Conservation (phyloP, 768 basidiomycete species). For the Tulasnella sp. region DNA sequence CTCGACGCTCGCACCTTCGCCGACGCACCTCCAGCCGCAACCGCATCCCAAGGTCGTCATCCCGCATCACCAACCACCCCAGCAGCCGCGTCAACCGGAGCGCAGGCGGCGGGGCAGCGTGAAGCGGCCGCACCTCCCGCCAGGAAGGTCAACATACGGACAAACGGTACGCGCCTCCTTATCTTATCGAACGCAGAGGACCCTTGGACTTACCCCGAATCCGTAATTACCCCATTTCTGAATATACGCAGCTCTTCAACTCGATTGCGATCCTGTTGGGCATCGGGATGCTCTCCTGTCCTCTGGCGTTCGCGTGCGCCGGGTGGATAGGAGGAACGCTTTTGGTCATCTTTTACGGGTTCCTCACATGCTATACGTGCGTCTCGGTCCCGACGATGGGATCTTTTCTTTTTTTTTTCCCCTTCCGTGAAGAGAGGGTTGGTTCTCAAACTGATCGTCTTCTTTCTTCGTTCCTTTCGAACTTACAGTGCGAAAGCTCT, state of each 20-base stretch:
- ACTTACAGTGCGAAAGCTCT: slow-evolving; percentile 74
- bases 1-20: background rate
- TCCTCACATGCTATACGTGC: slow-evolving; percentile 84
- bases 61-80: background rate
- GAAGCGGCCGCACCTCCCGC: background rate
- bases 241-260: slow-evolving; percentile 74
- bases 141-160: slow-evolving; percentile 26
- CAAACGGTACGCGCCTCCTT: slow-evolving; percentile 24
- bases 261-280: slow-evolving; percentile 81
- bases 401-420: background rate
- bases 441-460: background rate
- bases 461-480: background rate
- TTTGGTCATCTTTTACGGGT: slow-evolving; percentile 72
- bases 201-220: background rate
- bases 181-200: background rate
- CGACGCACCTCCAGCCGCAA: background rate
- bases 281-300: slow-evolving; percentile 84
- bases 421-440: background rate
- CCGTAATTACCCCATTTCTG: background rate
- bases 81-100: background rate
- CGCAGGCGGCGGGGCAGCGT: background rate
- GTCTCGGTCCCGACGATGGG: slow-evolving; percentile 37
- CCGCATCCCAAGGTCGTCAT: background rate
- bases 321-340: slow-evolving; percentile 80
- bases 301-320: slow-evolving; percentile 85